Conservation (phyloP, 495 filamentous ascomycete genomes). For the Trichocladium uniseriatum region DNA sequence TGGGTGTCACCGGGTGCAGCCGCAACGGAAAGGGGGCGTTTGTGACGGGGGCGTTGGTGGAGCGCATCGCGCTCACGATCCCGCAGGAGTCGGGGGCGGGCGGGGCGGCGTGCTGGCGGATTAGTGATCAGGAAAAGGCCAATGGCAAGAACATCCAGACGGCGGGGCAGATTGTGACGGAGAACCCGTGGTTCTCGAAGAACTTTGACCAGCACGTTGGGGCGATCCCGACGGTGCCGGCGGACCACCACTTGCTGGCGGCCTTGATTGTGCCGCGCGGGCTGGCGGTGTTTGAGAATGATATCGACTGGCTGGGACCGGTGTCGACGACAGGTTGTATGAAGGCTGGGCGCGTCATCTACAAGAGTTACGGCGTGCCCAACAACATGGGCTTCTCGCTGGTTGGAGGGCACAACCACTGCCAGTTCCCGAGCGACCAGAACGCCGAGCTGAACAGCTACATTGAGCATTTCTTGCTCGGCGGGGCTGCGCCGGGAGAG, state of each 20-base stretch:
- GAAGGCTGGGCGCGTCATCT: conserved; percentile 43
- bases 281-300: conserved; percentile 43
- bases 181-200: conserved; percentile 46
- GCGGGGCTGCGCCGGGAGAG: conserved; percentile 24
- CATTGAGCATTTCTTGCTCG: conserved; percentile 40
- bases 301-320: conserved; percentile 49
- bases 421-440: conserved; percentile 41
- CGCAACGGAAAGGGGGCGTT: conserved; percentile 50
- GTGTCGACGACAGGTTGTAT: conserved; percentile 45
- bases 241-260: conserved; percentile 45
- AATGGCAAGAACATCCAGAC: conserved; percentile 49
- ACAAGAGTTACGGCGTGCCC: conserved; percentile 41
- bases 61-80: conserved; percentile 45
- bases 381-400: conserved; percentile 48
- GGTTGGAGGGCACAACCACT: conserved; percentile 45
- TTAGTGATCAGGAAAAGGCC: conserved; percentile 37
- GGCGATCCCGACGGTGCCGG: conserved; percentile 32
- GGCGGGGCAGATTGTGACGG: conserved; percentile 38
- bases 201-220: conserved; percentile 33
- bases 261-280: conserved; percentile 41
- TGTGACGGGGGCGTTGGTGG: conserved; percentile 40
- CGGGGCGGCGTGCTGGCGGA: conserved; percentile 46
- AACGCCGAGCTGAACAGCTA: conserved; percentile 40
- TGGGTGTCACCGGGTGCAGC: conserved; percentile 46
- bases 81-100: conserved; percentile 48